phyloP scores from a whole-genome alignment of 768 basidiomycete genomes.

The Rhodotorula diobovata region DNA sequence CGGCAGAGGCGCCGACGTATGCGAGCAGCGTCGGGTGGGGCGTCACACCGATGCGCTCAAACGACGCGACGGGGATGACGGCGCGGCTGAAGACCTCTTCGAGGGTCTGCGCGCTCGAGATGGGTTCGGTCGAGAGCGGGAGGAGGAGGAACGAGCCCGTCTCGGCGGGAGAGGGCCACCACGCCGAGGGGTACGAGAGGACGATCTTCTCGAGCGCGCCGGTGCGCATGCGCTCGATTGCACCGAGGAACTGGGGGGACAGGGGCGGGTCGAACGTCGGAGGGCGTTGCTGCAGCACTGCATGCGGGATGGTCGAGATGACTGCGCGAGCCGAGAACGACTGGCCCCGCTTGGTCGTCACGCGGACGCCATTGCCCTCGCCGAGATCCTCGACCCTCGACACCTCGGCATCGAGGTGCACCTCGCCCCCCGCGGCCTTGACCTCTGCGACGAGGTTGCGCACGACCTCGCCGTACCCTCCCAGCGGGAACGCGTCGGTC shows the following conservation, averaged over 20 bases:
- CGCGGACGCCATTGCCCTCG: slow-evolving; percentile 1
- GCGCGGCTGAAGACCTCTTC: slow-evolving; percentile 25
- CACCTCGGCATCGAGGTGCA: slow-evolving; percentile 19
- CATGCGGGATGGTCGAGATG: slow-evolving; percentile 40
- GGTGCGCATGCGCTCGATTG: slow-evolving; percentile 32
- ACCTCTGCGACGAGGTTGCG: slow-evolving; percentile 13
- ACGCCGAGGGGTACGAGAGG: slow-evolving; percentile 40
- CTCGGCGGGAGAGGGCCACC: slow-evolving; percentile 40
- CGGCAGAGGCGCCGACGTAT: slow-evolving; percentile 39
- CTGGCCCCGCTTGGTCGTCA: slow-evolving; percentile 5
- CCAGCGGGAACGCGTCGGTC: slow-evolving; percentile 28
- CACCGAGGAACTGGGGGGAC: slow-evolving; percentile 9
- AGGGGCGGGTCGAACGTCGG: slow-evolving; percentile 41
- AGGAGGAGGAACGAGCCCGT: slow-evolving; percentile 39
- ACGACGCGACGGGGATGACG: slow-evolving; percentile 31
- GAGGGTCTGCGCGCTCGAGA: neutral
- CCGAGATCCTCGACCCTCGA: slow-evolving; percentile 11
- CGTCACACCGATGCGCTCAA: slow-evolving; percentile 8
- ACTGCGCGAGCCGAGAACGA: slow-evolving; percentile 8
- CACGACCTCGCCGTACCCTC: slow-evolving; percentile 29
- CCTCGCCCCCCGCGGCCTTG: slow-evolving; percentile 12
- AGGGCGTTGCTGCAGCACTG: slow-evolving; percentile 40
- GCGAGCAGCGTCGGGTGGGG: slow-evolving; percentile 40
- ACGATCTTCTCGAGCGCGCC: slow-evolving; percentile 45
- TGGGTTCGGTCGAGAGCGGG: slow-evolving; percentile 16